A percentile compares a stretch with the other conserved stretches of the same genome.
Conservation (phyloP, 176 grass and related monocot species). For the Oryza glumipatula region DNA sequence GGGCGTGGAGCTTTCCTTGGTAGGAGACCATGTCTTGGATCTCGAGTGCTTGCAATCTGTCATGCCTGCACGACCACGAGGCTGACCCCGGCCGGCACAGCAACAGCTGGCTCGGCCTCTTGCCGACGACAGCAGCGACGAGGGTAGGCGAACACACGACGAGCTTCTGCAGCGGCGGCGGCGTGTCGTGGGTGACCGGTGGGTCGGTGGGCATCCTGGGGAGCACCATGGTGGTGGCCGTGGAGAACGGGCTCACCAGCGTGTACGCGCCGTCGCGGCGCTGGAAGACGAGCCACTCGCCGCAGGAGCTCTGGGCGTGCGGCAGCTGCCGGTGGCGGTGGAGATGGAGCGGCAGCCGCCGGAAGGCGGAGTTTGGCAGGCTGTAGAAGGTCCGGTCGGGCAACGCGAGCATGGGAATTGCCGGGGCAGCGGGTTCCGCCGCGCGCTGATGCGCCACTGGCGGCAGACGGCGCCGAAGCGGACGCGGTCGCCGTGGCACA, state of each 20-base stretch:
- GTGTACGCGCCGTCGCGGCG: neutral
- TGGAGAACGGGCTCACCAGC: neutral
- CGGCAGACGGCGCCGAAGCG: conserved; percentile 24
- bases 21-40: neutral
- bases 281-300: neutral
- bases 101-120: too few species aligned
- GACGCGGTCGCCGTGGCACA: neutral
- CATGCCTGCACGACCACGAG: neutral
- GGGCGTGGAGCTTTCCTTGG: neutral
- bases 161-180: too few species aligned
- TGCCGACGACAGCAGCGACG: too few species aligned
- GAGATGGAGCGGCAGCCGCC: neutral
- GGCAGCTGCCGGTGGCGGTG: neutral
- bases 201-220: too few species aligned
- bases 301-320: neutral
- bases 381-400: conserved; percentile 21
- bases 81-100: too few species aligned
- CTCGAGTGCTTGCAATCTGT: neutral
- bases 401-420: neutral
- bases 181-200: too few species aligned
- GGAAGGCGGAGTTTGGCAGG: conserved; percentile 1
- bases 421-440: neutral
- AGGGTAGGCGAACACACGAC: too few species aligned
- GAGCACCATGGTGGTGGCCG: too few species aligned
- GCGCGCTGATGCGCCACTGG: neutral